Base-by-base conservation (phyloP, 306 rosid species). In the Casuarina cunninghamiana region DNA sequence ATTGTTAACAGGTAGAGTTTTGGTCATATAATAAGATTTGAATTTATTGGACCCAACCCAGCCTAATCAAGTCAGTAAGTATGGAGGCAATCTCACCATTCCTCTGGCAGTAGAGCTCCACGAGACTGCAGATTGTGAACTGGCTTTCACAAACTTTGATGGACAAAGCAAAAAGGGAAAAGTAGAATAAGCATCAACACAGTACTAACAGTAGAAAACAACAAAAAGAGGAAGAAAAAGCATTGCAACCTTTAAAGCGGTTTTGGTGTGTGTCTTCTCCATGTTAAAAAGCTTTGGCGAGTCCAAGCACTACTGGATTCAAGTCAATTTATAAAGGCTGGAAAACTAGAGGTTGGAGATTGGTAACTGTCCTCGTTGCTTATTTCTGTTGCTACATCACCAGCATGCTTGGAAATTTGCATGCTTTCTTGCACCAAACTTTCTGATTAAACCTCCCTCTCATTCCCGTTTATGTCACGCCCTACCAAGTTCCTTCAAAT, bases 361-460 rank as follows among this genome's bases (percentile, higher is more conserved):
- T 88, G 88, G 93, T 91, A 84, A 79, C 81, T 85, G 85, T 82
- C 90, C 77, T 67, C 58, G 62, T 67, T 79, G 45, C 55, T 77
- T 35, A 19, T 87, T 83, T 89, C 81, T 86, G 96, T 91, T 94
- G 96, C 94, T 68, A 88, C 90, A 91, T 94, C 98, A 88, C 90
- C 85, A 86, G 66, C 93, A 87, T 84, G 81, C 84, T 82, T 69
- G 82, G 45, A 74, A 78, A 80, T 77, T 86, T 85, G 83, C 89
- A 90, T 80, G 90, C 86, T 85, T 76, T 91, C 89, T 74, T 80
- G 81, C 83, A 94, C 97, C 98, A 89, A 92, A 88, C 97, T 89
- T 90, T 94, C 96, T 92, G 98, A 94, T 94, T 86, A 88, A 94
- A 90, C 84, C 85, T 94, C 97, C 87, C 91, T 90, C 96, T 94